Base-by-base conservation (phyloP, 331 rosid genomes). In the Prunus yedoensis region DNA sequence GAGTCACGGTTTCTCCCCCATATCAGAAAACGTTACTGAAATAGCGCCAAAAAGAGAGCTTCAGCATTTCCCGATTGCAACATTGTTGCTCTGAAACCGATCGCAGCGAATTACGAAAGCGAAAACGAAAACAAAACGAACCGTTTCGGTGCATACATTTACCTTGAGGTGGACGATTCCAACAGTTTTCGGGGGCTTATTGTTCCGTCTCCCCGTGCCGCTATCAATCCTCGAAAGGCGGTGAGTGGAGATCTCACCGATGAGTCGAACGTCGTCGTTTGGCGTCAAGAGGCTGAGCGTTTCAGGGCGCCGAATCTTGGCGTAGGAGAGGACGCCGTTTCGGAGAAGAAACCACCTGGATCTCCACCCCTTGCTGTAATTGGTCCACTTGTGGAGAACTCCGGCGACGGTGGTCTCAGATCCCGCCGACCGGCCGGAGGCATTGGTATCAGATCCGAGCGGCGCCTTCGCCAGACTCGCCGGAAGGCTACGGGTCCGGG, bases 321-420 rank as follows among this genome's bases (percentile, higher is more conserved):
- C 85, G 71, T 94, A 94, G 12, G 96, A 92, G 68, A 94, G 90
- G 0, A 94, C 90, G 64, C 97, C 99, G 78, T 88, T 88, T 3
- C 89, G 87, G 71, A 94, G 84, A 30, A 89, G 82, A 59, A 94
- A 94, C 97, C 96, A 94, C 41, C 99, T 90, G 73, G 96, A 94
- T 92, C 99, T 90, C 99, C 99, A 94, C 2, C 99, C 99, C 70
- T 92, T 94, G n/a, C 99, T 94, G 89, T 90, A 94, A 87, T 92
- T 94, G 20, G 99, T 94, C 99, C 99, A 94, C 76, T 94, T 94
- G 67, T 90, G 87, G 8, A 94, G 89, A 5, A 90, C 88, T 6
- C 99, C 99, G n/a, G 96, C 97, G 32, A 90, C 99, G 10, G 92
- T 76, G 51, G 85, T 61, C 74, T 91, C 97, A 59, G 97, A 88